These are phyloP conservation scores for Piedraia hortae DNA, from an alignment of 2,329 filamentous ascomycete genomes.

Conservation along the genomic window DNA sequence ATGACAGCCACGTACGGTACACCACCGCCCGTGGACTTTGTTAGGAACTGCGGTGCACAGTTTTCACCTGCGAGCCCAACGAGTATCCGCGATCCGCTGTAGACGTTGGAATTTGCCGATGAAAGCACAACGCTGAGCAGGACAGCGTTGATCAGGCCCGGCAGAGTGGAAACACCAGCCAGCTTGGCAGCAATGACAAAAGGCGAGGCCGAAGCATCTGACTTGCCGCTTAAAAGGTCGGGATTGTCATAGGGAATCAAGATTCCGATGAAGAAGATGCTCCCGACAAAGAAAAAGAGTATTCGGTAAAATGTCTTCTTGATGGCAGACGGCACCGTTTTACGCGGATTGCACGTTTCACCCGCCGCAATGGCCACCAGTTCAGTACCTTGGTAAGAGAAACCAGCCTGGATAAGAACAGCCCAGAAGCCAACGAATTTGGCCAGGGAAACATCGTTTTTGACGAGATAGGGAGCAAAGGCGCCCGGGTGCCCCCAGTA, in stretches of 20 bases:
- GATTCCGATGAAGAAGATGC: slow-evolving; percentile 13
- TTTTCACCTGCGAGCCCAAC: slow-evolving; percentile 48
- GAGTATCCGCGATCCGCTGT: slow-evolving; percentile 47
- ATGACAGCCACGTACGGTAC: slow-evolving; percentile 32
- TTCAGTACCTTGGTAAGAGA: slow-evolving; percentile 29
- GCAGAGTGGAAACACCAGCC: slow-evolving; percentile 31
- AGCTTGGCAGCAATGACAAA: slow-evolving; percentile 39
- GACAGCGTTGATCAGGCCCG: slow-evolving; percentile 45
- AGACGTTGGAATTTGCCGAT: slow-evolving; percentile 49
- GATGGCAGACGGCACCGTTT: slow-evolving; percentile 15
- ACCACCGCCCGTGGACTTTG: slow-evolving; percentile 37
- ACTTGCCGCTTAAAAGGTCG: slow-evolving; percentile 13
- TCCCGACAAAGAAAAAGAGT: slow-evolving; percentile 13
- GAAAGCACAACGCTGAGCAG: slow-evolving; percentile 39
- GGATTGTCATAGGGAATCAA: slow-evolving; percentile 13
- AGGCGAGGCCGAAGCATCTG: slow-evolving; percentile 26
- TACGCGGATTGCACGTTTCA: slow-evolving; percentile 24
- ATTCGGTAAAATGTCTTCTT: slow-evolving; percentile 15
- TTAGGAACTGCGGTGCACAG: slow-evolving; percentile 42
- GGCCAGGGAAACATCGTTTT: slow-evolving; percentile 7
- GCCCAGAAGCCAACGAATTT: slow-evolving; percentile 23
- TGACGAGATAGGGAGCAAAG: slow-evolving; percentile 13
- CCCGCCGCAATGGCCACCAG: slow-evolving; percentile 25
- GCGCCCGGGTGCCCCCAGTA: slow-evolving; percentile 16
- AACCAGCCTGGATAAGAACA: slow-evolving; percentile 29